Evolutionary conservation across 148 eudicot genomes (phyloP).

Genomic region (Silene conica): DNA sequence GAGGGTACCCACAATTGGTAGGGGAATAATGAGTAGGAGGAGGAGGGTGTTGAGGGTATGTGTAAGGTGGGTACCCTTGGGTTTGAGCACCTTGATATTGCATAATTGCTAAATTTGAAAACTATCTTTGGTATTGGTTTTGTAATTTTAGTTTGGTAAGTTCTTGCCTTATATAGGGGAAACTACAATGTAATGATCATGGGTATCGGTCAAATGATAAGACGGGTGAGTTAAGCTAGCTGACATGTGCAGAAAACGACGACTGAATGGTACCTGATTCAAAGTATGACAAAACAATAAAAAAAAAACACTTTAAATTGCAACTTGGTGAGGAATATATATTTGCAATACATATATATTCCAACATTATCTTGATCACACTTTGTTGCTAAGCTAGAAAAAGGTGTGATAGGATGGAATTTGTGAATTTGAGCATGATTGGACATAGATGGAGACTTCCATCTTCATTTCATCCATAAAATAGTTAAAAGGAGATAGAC

Average conservation of each 20-base stretch:
- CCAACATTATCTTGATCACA: slow-evolving; percentile 2
- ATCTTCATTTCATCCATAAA: slow-evolving; percentile 17
- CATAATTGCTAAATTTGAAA: slow-evolving; percentile 13
- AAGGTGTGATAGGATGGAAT: slow-evolving; percentile 26
- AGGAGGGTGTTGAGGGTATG: slow-evolving; percentile 5
- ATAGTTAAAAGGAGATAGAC: neutral
- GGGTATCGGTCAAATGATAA: neutral
- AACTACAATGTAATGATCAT: neutral
- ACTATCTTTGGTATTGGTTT: slow-evolving; percentile 4
- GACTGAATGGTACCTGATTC: slow-evolving; percentile 12
- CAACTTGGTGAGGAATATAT: slow-evolving; percentile 13
- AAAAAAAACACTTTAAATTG: neutral
- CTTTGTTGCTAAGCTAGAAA: slow-evolving; percentile 19
- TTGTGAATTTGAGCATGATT: slow-evolving; percentile 21
- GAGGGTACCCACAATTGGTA: slow-evolving; percentile 23
- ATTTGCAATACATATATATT: slow-evolving; percentile 1
- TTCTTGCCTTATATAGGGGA: slow-evolving; percentile 7
- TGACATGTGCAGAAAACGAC: neutral
- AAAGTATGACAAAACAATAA: slow-evolving; percentile 9
- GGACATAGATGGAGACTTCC: slow-evolving; percentile 21
- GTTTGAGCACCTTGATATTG: slow-evolving; percentile 20
- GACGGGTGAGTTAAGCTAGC: neutral
- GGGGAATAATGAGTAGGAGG: slow-evolving; percentile 13
- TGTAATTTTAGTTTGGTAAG: neutral
- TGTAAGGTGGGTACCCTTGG: slow-evolving; percentile 19